Base-by-base conservation (phyloP, 768 basidiomycete genomes). In the Lactarius tabidus region DNA sequence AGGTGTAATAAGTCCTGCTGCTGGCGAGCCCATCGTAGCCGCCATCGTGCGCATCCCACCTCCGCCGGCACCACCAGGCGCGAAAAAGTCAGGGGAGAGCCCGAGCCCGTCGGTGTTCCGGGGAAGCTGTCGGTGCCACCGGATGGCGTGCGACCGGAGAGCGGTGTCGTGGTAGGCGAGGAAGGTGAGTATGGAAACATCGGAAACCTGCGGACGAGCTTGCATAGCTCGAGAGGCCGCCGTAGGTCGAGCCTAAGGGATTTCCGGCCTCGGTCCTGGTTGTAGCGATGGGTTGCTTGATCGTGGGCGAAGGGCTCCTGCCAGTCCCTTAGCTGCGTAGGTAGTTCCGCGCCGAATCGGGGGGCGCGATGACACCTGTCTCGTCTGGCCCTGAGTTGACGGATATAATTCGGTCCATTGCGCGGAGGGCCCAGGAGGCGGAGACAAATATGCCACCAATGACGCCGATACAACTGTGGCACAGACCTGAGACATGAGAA, bases 401-500 rank as follows among this genome's bases (percentile, higher is more conserved):
- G 28, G 84, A 83, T 55, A 89, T 79, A 62, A 89, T 87, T 73
- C 91, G 63, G 26, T 57, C 54, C 9, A 64, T 61, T 29, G 64
- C 61, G 26, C 69, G 69, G 33, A 70, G 55, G 91, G 55, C 88
- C 86, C 75, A 88, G 83, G 77, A 68, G 7, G 69, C 69, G 41
- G 91, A 93, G 9, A 91, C 90, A 74, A 94, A 93, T 51, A 94
- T 84, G 5, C 93, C 93, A 15, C 96, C 96, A 33, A 99, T 81
- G 56, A 98, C 96, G n/a, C 96, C 96, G 8, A 91, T 88, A 69
- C 85, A 87, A 57, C 89, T 84, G 60, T 12, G 57, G 23, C 6
- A 12, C 1, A 43, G 23, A 48, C 5, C 2, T 33, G 36, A 57
- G 59, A 45, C 17, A 39, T 12, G 14, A 56, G 38, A 3, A 54